Conservation (phyloP, 257 asterid genomes). For the Solanum boliviense region DNA sequence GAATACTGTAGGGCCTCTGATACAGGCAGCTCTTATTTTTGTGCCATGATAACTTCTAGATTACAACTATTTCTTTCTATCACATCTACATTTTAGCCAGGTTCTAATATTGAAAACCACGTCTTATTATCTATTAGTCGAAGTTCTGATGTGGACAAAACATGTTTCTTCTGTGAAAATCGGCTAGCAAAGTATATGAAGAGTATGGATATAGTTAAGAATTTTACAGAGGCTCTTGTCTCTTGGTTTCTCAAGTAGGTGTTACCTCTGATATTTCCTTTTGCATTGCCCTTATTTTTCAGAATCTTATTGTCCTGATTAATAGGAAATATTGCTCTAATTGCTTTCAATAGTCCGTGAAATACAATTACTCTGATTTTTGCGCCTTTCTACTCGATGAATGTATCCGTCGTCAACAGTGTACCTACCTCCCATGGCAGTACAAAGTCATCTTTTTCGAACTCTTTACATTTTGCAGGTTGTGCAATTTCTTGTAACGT, state of each 20-base stretch:
- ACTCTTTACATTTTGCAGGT: slow-evolving; percentile 15
- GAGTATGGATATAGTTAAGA: neutral
- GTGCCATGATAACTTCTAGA: neutral
- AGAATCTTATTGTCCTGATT: neutral
- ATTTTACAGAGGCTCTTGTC: neutral
- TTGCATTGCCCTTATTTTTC: neutral
- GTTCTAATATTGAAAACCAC: neutral
- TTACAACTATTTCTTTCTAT: neutral
- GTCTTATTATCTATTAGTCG: neutral
- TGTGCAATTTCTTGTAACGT: slow-evolving; percentile 1
- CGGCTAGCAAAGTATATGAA: neutral
- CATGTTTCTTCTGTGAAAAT: neutral
- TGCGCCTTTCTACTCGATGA: neutral
- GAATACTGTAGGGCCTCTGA: neutral
- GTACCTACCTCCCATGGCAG: neutral
- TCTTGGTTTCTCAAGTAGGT: neutral
- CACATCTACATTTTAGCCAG: neutral
- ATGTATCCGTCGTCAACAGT: neutral
- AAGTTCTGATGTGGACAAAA: neutral
- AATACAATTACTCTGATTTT: neutral
- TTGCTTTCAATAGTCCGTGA: neutral
- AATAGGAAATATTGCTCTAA: neutral
- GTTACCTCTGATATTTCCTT: neutral
- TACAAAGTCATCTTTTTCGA: neutral
- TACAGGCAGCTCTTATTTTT: neutral